Evolutionary conservation across 2,329 filamentous ascomycete genomes (phyloP).

Genomic region (Xylariaceae sp.): DNA sequence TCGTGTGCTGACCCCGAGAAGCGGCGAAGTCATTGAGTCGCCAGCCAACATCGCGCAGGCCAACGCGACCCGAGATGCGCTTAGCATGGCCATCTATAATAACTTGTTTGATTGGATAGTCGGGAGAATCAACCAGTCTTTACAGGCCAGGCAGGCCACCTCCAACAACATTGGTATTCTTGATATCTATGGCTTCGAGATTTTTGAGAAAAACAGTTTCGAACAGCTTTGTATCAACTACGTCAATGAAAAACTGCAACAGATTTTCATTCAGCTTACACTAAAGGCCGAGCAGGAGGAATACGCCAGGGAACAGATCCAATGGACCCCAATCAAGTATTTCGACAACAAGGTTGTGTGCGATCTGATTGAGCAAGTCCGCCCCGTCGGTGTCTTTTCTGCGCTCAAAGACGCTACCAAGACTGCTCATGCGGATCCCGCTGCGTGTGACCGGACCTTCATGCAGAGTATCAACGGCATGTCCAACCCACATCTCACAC

Average conservation of each 20-base stretch:
- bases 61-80: constrained; percentile 78
- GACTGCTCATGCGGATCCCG: constrained; percentile 94
- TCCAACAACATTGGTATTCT: constrained; percentile 91
- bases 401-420: constrained; percentile 97
- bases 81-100: constrained; percentile 94
- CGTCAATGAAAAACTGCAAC: constrained; percentile 97
- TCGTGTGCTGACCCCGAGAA: constrained; percentile 72
- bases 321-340: constrained; percentile 99
- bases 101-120: constrained; percentile 99
- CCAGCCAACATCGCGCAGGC: constrained; percentile 89
- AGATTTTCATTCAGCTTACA: constrained; percentile 98
- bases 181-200: constrained; percentile 99
- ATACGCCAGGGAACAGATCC: constrained; percentile 91
- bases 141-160: constrained; percentile 73
- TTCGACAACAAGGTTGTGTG: constrained; percentile 99
- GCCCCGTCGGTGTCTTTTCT: constrained; percentile 89
- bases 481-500: constrained; percentile 86
- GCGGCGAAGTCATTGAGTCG: constrained; percentile 65
- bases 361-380: constrained; percentile 88
- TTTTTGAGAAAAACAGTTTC: constrained; percentile 98
- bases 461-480: constrained; percentile 90
- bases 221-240: constrained; percentile 99
- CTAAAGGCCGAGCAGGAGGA: constrained; percentile 97
- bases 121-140: constrained; percentile 80
- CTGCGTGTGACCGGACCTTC: constrained; percentile 92